Percentiles rank a stretch among this genome's conserved stretches.
Conservation (phyloP, 2,329 filamentous ascomycete species). For the Aureobasidium sp. region DNA sequence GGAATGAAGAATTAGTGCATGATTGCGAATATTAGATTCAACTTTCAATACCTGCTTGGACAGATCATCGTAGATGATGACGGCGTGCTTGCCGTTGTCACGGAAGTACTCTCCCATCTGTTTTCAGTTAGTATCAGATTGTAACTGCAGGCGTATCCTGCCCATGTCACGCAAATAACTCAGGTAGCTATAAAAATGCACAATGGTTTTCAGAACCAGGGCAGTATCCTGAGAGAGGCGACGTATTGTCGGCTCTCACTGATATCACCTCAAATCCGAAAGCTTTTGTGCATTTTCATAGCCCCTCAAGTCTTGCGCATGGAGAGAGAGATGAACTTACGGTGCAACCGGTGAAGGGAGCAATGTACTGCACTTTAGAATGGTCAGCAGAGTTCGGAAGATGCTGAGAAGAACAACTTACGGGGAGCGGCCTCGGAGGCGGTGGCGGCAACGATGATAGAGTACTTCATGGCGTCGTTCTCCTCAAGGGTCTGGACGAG, state of each 20-base stretch:
- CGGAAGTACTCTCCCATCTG: constrained; percentile 66
- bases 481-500: constrained; percentile 99
- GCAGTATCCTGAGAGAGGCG: not conserved
- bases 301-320: not conserved
- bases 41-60: constrained; percentile 62
- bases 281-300: not conserved
- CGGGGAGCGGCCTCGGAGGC: constrained; percentile 78
- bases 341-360: constrained; percentile 70
- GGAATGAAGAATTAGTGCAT: not conserved
- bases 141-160: not conserved
- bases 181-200: not conserved
- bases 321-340: not conserved
- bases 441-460: constrained; percentile 85
- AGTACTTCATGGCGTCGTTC: constrained; percentile 99
- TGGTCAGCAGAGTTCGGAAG: constrained; percentile 11
- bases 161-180: not conserved
- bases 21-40: not conserved
- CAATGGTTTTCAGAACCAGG: not conserved
- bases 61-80: constrained; percentile 90
- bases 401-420: not conserved
- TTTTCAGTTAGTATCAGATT: not conserved
- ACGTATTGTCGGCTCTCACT: not conserved
- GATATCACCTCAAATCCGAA: not conserved
- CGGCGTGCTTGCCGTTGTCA: constrained; percentile 78
- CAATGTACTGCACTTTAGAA: constrained; percentile 71